phyloP scores from a whole-genome alignment of 345 rosid species.

The Eutrema yunnanense region DNA sequence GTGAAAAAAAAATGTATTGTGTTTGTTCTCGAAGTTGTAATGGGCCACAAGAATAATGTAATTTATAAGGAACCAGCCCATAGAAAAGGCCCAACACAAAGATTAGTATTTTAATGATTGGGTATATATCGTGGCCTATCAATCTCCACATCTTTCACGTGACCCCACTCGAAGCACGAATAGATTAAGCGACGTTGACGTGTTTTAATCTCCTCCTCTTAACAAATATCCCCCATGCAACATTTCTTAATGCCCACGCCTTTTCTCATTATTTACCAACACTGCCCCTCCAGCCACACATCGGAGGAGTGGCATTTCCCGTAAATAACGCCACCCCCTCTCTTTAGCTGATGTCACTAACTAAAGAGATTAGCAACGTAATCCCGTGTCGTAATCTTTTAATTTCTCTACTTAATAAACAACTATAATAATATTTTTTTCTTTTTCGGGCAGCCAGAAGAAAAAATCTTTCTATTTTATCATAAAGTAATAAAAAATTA shows the following conservation, averaged over 20 bases:
- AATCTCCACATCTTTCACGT: slow-evolving; percentile 24
- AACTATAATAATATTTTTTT: neutral
- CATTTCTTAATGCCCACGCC: neutral
- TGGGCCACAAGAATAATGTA: neutral
- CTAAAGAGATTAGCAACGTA: slow-evolving; percentile 4
- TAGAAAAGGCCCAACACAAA: neutral
- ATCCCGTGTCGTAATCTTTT: slow-evolving; percentile 1
- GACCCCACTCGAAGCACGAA: too few species aligned
- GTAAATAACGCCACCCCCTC: slow-evolving; percentile 20
- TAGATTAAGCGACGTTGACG: slow-evolving; percentile 27
- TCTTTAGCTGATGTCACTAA: slow-evolving; percentile 3
- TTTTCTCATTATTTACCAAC: neutral
- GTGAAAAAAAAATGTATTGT: too few species aligned
- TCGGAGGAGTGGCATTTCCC: neutral
- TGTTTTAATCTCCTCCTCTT: slow-evolving; percentile 19
- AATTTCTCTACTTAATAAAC: neutral
- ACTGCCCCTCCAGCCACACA: neutral
- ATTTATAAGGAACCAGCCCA: neutral
- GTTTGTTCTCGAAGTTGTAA: neutral
- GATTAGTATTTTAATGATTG: neutral
- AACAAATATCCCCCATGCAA: slow-evolving; percentile 27
- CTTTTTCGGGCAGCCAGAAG: neutral
- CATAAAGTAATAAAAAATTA: neutral
- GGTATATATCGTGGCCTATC: slow-evolving; percentile 20
- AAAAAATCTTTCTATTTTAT: slow-evolving; percentile 4